Evolutionary conservation across 768 basidiomycete species (phyloP).

Genomic region (Trametes cinnabarina): DNA sequence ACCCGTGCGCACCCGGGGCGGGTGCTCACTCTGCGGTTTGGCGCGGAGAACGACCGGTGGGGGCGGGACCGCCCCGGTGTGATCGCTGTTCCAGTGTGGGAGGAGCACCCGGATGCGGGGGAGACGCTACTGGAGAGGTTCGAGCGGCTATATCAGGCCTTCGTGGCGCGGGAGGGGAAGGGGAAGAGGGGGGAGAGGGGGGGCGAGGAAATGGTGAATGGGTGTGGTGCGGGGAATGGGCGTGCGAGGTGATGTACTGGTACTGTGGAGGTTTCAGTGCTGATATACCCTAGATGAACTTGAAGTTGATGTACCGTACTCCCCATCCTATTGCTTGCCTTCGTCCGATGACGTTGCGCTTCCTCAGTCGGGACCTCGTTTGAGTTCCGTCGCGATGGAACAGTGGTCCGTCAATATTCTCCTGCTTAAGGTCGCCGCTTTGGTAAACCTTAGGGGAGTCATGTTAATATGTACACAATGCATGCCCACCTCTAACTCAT

Average conservation of each 20-base stretch:
- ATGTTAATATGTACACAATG: no score
- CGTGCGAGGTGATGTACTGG: not conserved
- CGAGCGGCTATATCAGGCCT: slow-evolving; percentile 49
- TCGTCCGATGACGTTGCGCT: no score
- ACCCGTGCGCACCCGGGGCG: slow-evolving; percentile 1
- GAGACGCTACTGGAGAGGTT: slow-evolving; percentile 51
- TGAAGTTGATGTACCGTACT: no score
- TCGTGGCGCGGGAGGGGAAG: slow-evolving; percentile 28
- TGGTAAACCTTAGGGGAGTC: no score
- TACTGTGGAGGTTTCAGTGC: not conserved
- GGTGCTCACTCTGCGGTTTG: slow-evolving; percentile 42
- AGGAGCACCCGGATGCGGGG: slow-evolving; percentile 46
- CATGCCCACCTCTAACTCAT: no score
- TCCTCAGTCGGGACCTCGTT: no score
- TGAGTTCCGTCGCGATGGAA: no score
- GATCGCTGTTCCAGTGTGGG: slow-evolving; percentile 49
- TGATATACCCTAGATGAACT: not conserved
- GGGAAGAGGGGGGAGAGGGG: not conserved
- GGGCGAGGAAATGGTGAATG: no score
- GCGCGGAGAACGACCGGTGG: slow-evolving; percentile 55
- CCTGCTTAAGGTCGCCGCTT: no score
- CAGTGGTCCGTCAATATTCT: no score
- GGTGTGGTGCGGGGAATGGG: not conserved
- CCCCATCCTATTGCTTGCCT: no score
- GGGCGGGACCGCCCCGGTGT: slow-evolving; percentile 54